Conservation (phyloP, 441 rosid species). For the Erysimum pusillum region DNA sequence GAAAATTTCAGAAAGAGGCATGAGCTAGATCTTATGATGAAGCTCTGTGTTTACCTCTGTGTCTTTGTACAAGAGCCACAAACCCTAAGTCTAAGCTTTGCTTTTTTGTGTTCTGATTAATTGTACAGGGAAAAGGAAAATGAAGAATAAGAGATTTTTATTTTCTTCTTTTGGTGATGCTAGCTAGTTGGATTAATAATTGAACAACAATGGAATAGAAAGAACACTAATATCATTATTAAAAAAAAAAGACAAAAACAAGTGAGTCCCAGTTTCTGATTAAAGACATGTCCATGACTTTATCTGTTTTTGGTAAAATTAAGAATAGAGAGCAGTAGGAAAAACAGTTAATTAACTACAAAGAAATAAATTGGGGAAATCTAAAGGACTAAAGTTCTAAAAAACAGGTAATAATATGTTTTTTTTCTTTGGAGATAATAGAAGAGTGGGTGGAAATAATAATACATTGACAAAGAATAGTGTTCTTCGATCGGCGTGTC, state of each 20-base stretch:
- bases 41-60: slow-evolving; percentile 34
- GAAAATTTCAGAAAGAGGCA: slow-evolving; percentile 14
- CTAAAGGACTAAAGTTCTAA: neutral
- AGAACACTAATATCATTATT: neutral
- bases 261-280: slow-evolving; percentile 28
- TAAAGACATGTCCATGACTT: slow-evolving; percentile 38
- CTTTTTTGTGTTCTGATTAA: slow-evolving; percentile 21
- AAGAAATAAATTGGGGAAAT: slow-evolving; percentile 1
- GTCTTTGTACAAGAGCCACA: slow-evolving; percentile 42
- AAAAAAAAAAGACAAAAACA: neutral
- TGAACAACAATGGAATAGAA: slow-evolving; percentile 11
- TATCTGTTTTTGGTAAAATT: slow-evolving; percentile 57
- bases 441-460: slow-evolving; percentile 27
- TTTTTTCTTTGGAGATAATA: neutral
- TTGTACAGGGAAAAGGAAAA: slow-evolving; percentile 25
- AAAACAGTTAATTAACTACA: too few species aligned
- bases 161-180: slow-evolving; percentile 38
- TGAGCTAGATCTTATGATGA: slow-evolving; percentile 34
- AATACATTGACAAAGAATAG: slow-evolving; percentile 11
- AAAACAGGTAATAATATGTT: neutral
- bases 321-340: slow-evolving; percentile 26
- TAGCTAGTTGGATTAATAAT: slow-evolving; percentile 40
- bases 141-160: neutral
- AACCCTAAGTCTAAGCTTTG: slow-evolving; percentile 46
- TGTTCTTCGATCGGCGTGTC: slow-evolving; percentile 39